Evolutionary conservation across 495 filamentous ascomycete species (phyloP).

Genomic region (Tuber umbilicatum): DNA sequence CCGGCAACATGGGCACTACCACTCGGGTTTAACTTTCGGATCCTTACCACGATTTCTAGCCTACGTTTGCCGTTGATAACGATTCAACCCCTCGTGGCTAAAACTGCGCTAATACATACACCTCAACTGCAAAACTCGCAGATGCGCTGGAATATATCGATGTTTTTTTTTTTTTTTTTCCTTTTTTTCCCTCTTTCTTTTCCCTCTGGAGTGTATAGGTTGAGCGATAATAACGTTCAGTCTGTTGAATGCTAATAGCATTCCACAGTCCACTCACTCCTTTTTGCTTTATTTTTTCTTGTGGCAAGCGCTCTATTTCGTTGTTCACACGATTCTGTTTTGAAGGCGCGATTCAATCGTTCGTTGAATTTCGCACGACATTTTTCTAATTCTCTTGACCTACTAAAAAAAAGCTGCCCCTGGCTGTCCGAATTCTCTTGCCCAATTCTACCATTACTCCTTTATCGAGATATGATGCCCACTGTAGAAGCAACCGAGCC

Average conservation of each 20-base stretch:
- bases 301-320: background rate
- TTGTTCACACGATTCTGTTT: background rate
- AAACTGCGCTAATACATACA: background rate
- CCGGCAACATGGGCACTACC: slow-evolving; percentile 63
- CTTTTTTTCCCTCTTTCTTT: no score
- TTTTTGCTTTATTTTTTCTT: background rate
- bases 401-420: background rate
- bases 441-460: background rate
- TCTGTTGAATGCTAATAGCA: background rate
- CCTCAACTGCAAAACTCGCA: background rate
- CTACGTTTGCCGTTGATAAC: background rate
- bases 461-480: background rate
- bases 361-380: background rate
- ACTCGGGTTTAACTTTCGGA: slow-evolving; percentile 20
- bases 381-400: slow-evolving; percentile 3
- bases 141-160: background rate
- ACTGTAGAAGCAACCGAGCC: background rate
- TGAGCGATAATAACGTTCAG: background rate
- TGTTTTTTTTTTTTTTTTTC: background rate
- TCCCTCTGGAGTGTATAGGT: background rate
- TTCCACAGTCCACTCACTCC: background rate
- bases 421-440: background rate
- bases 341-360: background rate
- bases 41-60: background rate
- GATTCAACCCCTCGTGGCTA: background rate